Percentiles rank a stretch among this genome's conserved stretches.
These are phyloP conservation scores for Stemphylium lycopersici DNA, from an alignment of 2,329 filamentous ascomycete species.

Conservation along the genomic window DNA sequence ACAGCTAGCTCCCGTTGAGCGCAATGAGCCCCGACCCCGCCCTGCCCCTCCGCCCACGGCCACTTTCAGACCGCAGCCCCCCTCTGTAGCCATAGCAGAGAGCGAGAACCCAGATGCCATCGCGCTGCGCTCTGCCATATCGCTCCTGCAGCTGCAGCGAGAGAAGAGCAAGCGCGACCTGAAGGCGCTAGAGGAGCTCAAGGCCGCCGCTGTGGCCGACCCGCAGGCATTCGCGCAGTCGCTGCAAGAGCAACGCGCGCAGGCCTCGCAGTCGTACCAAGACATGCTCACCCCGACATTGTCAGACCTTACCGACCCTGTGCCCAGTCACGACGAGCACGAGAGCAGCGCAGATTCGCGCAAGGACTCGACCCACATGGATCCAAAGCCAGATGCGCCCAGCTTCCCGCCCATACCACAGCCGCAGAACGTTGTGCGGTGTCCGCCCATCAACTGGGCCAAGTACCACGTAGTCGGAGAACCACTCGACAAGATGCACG, in stretches of 20 bases:
- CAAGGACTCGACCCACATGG: slow-evolving; percentile 37
- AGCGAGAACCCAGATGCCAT: slow-evolving; percentile 81
- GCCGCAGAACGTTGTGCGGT: slow-evolving; percentile 82
- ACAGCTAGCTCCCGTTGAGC: slow-evolving; percentile 42
- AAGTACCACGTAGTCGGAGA: slow-evolving; percentile 92
- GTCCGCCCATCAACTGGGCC: slow-evolving; percentile 90
- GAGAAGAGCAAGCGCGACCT: slow-evolving; percentile 80
- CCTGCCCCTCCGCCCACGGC: slow-evolving; percentile 37
- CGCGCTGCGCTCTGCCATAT: slow-evolving; percentile 82
- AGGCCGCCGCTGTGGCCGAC: slow-evolving; percentile 71
- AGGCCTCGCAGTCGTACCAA: slow-evolving; percentile 35
- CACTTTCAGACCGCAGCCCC: slow-evolving; percentile 51
- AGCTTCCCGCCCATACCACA: slow-evolving; percentile 71
- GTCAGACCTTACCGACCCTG: slow-evolving; percentile 44
- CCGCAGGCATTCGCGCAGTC: slow-evolving; percentile 75
- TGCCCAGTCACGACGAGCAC: slow-evolving; percentile 25
- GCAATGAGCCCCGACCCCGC: slow-evolving; percentile 33
- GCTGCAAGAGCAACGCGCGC: slow-evolving; percentile 64
- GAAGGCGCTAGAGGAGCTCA: slow-evolving; percentile 69
- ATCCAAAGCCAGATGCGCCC: slow-evolving; percentile 15
- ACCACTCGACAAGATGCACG: slow-evolving; percentile 81
- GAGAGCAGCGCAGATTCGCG: slow-evolving; percentile 26
- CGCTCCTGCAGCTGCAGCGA: slow-evolving; percentile 84
- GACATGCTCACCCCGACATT: slow-evolving; percentile 48
- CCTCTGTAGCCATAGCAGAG: slow-evolving; percentile 54